Evolutionary conservation across 2,329 filamentous ascomycete species (phyloP).

Genomic region (Epichloe uncinata): DNA sequence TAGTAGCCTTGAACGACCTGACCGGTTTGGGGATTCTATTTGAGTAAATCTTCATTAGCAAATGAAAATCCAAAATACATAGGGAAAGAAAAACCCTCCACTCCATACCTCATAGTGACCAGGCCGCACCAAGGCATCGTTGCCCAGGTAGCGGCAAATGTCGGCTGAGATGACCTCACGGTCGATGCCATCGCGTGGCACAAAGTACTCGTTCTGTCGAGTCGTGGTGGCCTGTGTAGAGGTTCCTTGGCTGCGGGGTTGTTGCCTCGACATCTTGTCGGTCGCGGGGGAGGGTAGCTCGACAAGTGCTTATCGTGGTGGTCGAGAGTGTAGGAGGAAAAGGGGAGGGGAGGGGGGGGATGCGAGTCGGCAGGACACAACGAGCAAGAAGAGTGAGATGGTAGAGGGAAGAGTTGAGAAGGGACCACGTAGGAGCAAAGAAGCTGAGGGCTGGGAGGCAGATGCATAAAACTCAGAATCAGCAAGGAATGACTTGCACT

Average conservation of each 20-base stretch:
- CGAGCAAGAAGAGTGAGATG: constrained; percentile 9
- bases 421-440: constrained; percentile 8
- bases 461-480: not conserved
- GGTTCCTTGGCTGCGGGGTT: constrained; percentile 24
- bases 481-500: not conserved
- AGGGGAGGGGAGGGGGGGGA: not conserved
- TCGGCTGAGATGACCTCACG: constrained; percentile 75
- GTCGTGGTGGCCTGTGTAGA: constrained; percentile 24
- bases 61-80: too few relatives aligned
- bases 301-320: constrained; percentile 3
- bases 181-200: constrained; percentile 68
- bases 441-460: constrained; percentile 14
- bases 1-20: constrained; percentile 59
- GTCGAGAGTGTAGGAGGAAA: constrained; percentile 1
- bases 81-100: constrained; percentile 4
- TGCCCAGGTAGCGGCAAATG: constrained; percentile 72
- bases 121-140: constrained; percentile 67
- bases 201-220: constrained; percentile 66
- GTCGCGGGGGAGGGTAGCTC: constrained; percentile 5
- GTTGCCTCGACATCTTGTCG: constrained; percentile 23
- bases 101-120: constrained; percentile 65
- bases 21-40: constrained; percentile 39
- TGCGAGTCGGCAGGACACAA: constrained; percentile 2
- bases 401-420: constrained; percentile 7
- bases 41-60: not conserved